phyloP scores from a whole-genome alignment of 352 stramenopile genomes.

The Achlya hypogyna region DNA sequence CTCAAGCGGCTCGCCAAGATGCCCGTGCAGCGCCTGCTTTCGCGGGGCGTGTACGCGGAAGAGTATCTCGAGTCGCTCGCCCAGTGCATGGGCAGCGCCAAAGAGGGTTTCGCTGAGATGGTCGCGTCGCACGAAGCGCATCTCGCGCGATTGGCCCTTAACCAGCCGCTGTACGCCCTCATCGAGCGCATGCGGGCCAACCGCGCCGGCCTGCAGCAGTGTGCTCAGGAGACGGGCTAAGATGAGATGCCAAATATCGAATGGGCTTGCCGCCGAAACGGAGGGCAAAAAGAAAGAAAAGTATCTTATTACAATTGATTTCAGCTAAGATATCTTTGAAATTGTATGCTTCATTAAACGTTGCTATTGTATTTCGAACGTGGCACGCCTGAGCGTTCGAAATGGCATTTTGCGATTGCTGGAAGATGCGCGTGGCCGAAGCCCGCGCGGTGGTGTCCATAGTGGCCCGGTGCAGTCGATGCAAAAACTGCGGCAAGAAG shows the following conservation, averaged over 20 bases:
- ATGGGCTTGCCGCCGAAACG: background rate
- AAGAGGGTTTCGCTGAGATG: slow-evolving; percentile 49
- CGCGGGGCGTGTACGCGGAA: slow-evolving; percentile 62
- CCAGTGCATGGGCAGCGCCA: slow-evolving; percentile 47
- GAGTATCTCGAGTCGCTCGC: slow-evolving; percentile 63
- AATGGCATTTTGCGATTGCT: background rate
- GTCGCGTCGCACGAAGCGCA: slow-evolving; percentile 57
- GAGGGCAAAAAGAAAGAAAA: background rate
- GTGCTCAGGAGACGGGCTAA: too few relatives aligned
- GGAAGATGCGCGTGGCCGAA: background rate
- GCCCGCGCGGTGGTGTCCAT: background rate
- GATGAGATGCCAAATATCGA: too few relatives aligned
- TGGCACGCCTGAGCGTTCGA: background rate
- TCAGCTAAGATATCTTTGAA: background rate
- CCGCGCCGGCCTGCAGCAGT: background rate
- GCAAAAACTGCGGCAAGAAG: slow-evolving; percentile 20
- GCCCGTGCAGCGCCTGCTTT: slow-evolving; percentile 60
- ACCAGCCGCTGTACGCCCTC: slow-evolving; percentile 37
- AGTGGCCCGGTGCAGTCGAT: slow-evolving; percentile 1
- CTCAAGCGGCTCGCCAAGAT: slow-evolving; percentile 44
- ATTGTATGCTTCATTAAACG: background rate
- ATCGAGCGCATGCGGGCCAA: slow-evolving; percentile 34
- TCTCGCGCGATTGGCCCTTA: slow-evolving; percentile 38
- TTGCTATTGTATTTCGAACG: slow-evolving; percentile 1
- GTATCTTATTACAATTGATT: background rate